Evolutionary conservation across 306 rosid species (phyloP), one percentile per base, ranked within the genome.

Genomic region (Psophocarpus tetragonolobus): DNA sequence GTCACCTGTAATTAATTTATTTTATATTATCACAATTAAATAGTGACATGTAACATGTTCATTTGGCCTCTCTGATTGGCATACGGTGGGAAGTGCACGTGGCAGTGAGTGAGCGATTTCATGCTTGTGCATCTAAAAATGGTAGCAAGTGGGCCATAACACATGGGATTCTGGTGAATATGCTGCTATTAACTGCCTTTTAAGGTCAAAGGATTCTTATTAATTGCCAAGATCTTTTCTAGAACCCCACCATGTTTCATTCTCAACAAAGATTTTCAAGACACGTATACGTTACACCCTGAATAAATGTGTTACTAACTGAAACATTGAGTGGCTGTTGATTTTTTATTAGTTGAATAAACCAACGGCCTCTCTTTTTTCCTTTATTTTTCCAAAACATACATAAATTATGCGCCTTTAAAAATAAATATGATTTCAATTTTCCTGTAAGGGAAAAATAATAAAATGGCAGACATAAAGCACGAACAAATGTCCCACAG

Each of bases 321-420:
- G 18, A 3, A 17, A 15, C 12, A 48, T 35, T 6, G 9, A 54
- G 47, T 38, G 70, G 77, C 3, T 81, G 48, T 36, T 68, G 66
- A 81, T 67, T 30, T 56, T 56, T 74, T 9, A 73, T 44, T 35
- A 12, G 26, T 61, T 60, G 26, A 60, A 38, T 4, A 53, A 70
- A 79, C 17, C 72, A 70, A 70, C 71, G 63, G 77, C 56, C 42
- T 33, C 13, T 68, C 2, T 51, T 4, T 75, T 11, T 47, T 26
- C 13, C 3, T 15, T 26, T 17, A 24, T 58, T 42, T 14, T 3
- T 20, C 4, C 8, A 0, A 6, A 8, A 62, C n/a, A 47, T 50
- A 18, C 26, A 50, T 5, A 18, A 48, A 51, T 23, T 8, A 4
- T 47, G 18, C 48, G 11, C 11, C 14, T 17, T 32, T 5, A 35